These are phyloP conservation scores for Tephrocybe sp. DNA, from an alignment of 768 basidiomycete genomes.

Conservation along the genomic window DNA sequence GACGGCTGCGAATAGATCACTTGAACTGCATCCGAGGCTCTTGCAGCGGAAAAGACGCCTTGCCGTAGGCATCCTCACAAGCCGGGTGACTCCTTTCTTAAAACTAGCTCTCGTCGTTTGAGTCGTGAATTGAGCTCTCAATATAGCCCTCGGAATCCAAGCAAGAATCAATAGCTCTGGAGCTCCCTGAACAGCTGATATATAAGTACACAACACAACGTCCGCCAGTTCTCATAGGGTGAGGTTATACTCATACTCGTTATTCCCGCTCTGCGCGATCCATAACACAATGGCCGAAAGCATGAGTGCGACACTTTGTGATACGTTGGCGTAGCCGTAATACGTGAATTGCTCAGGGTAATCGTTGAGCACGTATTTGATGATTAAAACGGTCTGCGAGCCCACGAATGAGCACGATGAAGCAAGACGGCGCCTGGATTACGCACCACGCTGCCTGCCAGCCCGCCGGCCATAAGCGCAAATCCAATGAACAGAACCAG, in stretches of 20 bases:
- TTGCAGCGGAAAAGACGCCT: too few relatives aligned
- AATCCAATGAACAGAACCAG: slow-evolving; percentile 94
- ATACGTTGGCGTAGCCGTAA: slow-evolving; percentile 95
- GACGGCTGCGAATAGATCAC: too few relatives aligned
- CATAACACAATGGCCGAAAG: slow-evolving; percentile 86
- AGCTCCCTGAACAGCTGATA: slow-evolving; percentile 2
- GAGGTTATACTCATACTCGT: slow-evolving; percentile 93
- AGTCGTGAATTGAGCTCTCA: neutral
- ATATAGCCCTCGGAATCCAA: neutral
- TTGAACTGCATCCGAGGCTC: too few relatives aligned
- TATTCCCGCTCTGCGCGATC: slow-evolving; percentile 83
- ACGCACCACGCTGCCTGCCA: slow-evolving; percentile 96
- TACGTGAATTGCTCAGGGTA: slow-evolving; percentile 79
- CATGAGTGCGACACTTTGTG: slow-evolving; percentile 86
- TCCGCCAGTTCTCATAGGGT: slow-evolving; percentile 46
- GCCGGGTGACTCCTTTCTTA: too few relatives aligned
- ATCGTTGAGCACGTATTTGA: slow-evolving; percentile 82
- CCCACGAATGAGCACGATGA: neutral
- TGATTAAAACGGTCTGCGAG: slow-evolving; percentile 75
- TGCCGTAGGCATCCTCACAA: too few relatives aligned
- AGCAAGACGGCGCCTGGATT: neutral
- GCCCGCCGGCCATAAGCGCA: slow-evolving; percentile 94
- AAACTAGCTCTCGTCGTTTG: too few relatives aligned
- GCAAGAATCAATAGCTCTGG: neutral
- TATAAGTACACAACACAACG: slow-evolving; percentile 8